phyloP scores from a whole-genome alignment of 2,329 filamentous ascomycete genomes.

The Verticillium nonalfalfae region DNA sequence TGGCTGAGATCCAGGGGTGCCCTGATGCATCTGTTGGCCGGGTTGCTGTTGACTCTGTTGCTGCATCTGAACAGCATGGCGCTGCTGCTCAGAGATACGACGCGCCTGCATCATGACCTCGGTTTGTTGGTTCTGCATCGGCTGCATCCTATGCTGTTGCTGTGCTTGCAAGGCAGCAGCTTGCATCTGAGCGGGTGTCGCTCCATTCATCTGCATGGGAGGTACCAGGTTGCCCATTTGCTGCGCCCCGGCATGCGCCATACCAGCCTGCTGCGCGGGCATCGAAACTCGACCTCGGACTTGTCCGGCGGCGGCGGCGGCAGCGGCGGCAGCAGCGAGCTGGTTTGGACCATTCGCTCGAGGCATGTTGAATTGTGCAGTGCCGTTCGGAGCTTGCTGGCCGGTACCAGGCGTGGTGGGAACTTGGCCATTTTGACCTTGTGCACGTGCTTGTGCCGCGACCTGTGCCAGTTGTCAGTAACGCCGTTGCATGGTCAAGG shows the following conservation, averaged over 20 bases:
- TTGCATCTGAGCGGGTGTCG: constrained; percentile 67
- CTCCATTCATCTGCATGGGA: constrained; percentile 55
- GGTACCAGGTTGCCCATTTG: constrained; percentile 46
- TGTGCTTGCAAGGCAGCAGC: constrained; percentile 40
- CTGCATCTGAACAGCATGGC: constrained; percentile 40
- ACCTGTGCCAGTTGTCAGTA: constrained; percentile 20
- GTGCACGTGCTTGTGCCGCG: constrained; percentile 39
- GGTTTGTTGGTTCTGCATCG: constrained; percentile 43
- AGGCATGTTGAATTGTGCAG: constrained; percentile 20
- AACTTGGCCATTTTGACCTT: constrained; percentile 37
- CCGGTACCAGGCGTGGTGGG: constrained; percentile 28
- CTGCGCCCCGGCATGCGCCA: constrained; percentile 32
- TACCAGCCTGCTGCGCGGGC: constrained; percentile 45
- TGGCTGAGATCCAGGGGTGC: constrained; percentile 21
- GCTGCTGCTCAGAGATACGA: constrained; percentile 60
- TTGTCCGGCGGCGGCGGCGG: constrained; percentile 28
- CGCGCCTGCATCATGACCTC: constrained; percentile 57
- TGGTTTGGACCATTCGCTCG: constrained; percentile 38
- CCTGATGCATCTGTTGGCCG: constrained; percentile 20
- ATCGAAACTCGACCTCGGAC: constrained; percentile 46
- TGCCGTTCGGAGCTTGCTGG: constrained; percentile 18
- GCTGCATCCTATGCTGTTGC: constrained; percentile 51
- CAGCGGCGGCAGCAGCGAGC: constrained; percentile 18
- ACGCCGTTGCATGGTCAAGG: background rate
- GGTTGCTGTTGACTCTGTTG: constrained; percentile 31